Evolutionary conservation across 371 early-diverging fungal genomes (phyloP), one percentile per base, ranked within the genome.

Genomic region (Haplosporangium sp.): DNA sequence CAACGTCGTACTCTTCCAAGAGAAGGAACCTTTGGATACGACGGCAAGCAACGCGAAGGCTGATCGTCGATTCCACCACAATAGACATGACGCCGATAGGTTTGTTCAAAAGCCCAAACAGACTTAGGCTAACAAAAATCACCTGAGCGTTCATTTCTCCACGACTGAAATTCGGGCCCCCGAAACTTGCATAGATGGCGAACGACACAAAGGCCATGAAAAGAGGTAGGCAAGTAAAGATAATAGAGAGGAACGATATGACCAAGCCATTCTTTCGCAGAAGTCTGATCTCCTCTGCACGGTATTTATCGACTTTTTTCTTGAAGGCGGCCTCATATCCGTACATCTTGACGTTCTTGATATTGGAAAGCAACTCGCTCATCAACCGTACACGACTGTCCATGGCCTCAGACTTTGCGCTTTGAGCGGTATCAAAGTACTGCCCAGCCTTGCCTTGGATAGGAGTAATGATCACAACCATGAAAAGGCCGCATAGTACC

Each of bases 331-430:
- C 72, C 65, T 91, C 91, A 91, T 94, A 88, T 7, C 78, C 84
- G 67, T 86, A 84, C 34, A 88, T 69, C 68, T 88, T 88, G 61
- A 88, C 76, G 67, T 84, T 81, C 61, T 85, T 85, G 61, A 88
- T 88, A 19, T 83, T 77, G 47, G 84, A 76, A 6, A 88, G 67
- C 2, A 86, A 50, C 39, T 86, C 86, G 60, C 69, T 83, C 86
- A 93, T 85, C 62, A 88, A 71, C n/a, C 86, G 84, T 17, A 94
- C 71, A 48, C 90, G 88, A 2, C 73, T 84, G 50, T 94, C 94
- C 59, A 90, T 89, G 40, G 88, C 85, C 38, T 67, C 67, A 9
- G 59, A 39, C 50, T 73, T 72, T 8, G 60, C 56, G 6, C 66
- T 70, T 42, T 47, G 61, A 52, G 67, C 66, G 7, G 3, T 19